Conservation (phyloP, 768 basidiomycete genomes). For the Mycena amicta region DNA sequence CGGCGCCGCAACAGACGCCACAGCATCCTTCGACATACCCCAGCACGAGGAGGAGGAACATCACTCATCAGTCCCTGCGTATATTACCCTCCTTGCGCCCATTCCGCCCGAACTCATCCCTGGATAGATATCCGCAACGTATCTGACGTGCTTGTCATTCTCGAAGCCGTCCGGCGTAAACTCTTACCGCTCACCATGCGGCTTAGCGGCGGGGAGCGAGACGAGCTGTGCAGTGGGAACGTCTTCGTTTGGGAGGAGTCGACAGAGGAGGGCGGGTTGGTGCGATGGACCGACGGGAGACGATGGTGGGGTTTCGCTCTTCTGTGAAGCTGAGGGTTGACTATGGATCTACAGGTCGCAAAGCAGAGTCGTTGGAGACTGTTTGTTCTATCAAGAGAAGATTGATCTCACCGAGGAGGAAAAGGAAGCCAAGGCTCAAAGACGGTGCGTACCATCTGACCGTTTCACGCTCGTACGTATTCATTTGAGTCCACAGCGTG, state of each 20-base stretch:
- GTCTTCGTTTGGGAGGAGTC: constrained; percentile 68
- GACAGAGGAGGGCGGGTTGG: constrained; percentile 48
- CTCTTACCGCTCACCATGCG: constrained; percentile 52
- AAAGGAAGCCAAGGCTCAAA: constrained; percentile 54
- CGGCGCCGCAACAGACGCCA: too few relatives aligned
- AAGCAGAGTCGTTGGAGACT: constrained; percentile 62
- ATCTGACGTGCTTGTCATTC: constrained; percentile 53
- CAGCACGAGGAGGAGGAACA: too few relatives aligned
- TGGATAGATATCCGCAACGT: constrained; percentile 54
- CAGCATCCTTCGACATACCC: too few relatives aligned
- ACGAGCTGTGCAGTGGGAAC: constrained; percentile 51
- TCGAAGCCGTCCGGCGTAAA: constrained; percentile 57
- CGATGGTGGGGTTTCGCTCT: too few relatives aligned
- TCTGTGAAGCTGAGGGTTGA: constrained; percentile 20
- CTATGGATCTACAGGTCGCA: constrained; percentile 47
- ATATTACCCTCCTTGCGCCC: too few relatives aligned
- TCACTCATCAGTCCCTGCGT: too few relatives aligned
- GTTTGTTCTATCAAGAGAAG: constrained; percentile 62
- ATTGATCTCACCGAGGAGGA: constrained; percentile 59
- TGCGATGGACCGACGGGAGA: constrained; percentile 64
- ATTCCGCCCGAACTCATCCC: too few relatives aligned
- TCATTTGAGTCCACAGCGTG: constrained; percentile 32
- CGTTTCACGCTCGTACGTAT: not conserved
- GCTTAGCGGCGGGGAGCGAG: constrained; percentile 50
- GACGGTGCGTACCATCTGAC: constrained; percentile 13